These are phyloP conservation scores for Talaromyces sp. DNA, from an alignment of 2,329 filamentous ascomycete genomes.

Conservation along the genomic window DNA sequence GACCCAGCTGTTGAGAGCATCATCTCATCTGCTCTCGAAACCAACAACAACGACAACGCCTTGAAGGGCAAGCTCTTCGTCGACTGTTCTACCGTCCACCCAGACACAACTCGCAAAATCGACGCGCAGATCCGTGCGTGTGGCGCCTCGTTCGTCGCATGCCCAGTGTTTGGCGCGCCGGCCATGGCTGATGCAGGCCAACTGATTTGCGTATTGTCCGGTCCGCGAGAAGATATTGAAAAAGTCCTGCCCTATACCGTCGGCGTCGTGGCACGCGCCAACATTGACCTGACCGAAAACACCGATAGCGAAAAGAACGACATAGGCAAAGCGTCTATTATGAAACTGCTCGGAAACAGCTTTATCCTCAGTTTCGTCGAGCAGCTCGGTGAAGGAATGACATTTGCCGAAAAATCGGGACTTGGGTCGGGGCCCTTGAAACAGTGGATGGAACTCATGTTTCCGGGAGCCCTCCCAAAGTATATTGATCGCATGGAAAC, in stretches of 20 bases:
- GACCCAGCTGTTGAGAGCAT: slow-evolving; percentile 66
- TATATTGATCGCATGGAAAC: slow-evolving; percentile 70
- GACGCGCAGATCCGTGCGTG: slow-evolving; percentile 52
- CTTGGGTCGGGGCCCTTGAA: slow-evolving; percentile 67
- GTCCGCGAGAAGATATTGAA: slow-evolving; percentile 54
- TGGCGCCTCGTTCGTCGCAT: slow-evolving; percentile 70
- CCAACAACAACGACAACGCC: slow-evolving; percentile 31
- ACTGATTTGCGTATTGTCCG: slow-evolving; percentile 69
- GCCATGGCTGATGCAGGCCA: slow-evolving; percentile 55
- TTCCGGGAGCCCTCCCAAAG: slow-evolving; percentile 67
- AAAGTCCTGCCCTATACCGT: slow-evolving; percentile 65
- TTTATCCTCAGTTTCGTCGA: slow-evolving; percentile 81
- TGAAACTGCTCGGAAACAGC: slow-evolving; percentile 83
- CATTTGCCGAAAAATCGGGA: slow-evolving; percentile 73
- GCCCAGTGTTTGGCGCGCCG: slow-evolving; percentile 47
- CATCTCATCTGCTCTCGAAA: slow-evolving; percentile 50
- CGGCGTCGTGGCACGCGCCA: slow-evolving; percentile 63
- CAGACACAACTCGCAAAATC: slow-evolving; percentile 67
- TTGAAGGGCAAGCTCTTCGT: slow-evolving; percentile 73
- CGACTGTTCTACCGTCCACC: slow-evolving; percentile 84
- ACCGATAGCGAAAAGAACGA: slow-evolving; percentile 47
- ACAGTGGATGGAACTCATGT: slow-evolving; percentile 65
- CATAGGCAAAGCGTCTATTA: slow-evolving; percentile 61
- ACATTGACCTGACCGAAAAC: slow-evolving; percentile 59
- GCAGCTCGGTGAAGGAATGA: slow-evolving; percentile 70